Percentiles rank a stretch among this genome's conserved stretches.
These are phyloP conservation scores for Pestalotiopsis sp. DNA, from an alignment of 2,329 filamentous ascomycete genomes.

Conservation along the genomic window DNA sequence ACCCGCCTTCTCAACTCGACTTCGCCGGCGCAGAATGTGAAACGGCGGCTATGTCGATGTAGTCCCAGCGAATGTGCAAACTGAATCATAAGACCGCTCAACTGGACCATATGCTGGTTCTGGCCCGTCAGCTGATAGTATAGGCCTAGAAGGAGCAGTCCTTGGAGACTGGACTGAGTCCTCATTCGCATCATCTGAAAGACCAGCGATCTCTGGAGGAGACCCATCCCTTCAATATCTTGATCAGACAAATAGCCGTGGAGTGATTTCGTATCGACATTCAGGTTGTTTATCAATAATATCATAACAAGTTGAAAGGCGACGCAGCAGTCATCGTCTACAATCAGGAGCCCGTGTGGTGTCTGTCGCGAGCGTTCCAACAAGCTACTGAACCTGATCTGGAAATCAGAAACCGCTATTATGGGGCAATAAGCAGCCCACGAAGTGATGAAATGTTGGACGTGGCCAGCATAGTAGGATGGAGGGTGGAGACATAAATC, in stretches of 20 bases:
- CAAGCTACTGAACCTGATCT: neutral
- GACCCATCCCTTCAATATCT: neutral
- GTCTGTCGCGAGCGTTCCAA: neutral
- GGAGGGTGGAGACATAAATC: neutral
- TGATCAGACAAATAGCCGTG: neutral
- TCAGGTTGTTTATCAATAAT: neutral
- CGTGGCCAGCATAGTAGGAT: neutral
- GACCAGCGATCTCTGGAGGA: neutral
- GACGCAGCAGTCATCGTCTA: neutral
- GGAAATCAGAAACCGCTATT: neutral
- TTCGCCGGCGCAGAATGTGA: constrained; percentile 3
- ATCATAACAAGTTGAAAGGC: neutral
- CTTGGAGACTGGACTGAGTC: neutral
- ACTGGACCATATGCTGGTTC: neutral
- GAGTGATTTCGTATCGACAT: neutral
- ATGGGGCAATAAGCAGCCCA: constrained; percentile 9
- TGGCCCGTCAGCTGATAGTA: constrained; percentile 7
- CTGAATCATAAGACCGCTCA: neutral
- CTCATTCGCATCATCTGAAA: neutral
- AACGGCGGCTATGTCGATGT: constrained; percentile 7
- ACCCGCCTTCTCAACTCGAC: constrained; percentile 4
- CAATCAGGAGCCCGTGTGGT: neutral
- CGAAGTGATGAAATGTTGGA: neutral
- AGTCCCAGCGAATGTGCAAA: neutral
- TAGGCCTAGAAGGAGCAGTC: neutral